phyloP scores from a whole-genome alignment of 2,329 filamentous ascomycete species.

The Colletotrichum tropicicola region DNA sequence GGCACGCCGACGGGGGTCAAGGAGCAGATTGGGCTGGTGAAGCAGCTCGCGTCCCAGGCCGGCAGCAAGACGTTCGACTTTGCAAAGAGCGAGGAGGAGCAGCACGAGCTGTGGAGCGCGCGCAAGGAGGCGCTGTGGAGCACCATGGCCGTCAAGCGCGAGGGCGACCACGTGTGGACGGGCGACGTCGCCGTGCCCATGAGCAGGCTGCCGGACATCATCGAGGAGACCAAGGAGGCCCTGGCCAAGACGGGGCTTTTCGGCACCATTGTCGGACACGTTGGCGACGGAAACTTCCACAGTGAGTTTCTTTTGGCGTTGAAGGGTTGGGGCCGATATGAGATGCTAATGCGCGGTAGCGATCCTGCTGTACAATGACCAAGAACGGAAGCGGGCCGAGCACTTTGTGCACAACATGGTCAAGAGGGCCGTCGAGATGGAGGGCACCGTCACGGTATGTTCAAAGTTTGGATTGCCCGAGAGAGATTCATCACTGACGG shows the following conservation, averaged over 20 bases:
- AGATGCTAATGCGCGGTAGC: conserved; percentile 42
- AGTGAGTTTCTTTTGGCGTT: conserved; percentile 42
- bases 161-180: conserved; percentile 81
- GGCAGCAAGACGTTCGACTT: conserved; percentile 81
- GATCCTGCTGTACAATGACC: conserved; percentile 69
- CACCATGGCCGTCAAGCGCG: conserved; percentile 73
- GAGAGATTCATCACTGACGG: background rate
- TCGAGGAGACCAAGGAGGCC: conserved; percentile 73
- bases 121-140: conserved; percentile 87
- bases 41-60: conserved; percentile 66
- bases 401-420: conserved; percentile 84
- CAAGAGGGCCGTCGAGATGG: conserved; percentile 83
- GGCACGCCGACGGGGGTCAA: conserved; percentile 77
- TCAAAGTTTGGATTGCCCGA: background rate
- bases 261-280: conserved; percentile 72
- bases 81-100: conserved; percentile 74
- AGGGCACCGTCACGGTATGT: conserved; percentile 80
- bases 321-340: conserved; percentile 15
- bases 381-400: conserved; percentile 73
- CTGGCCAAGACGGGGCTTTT: conserved; percentile 53
- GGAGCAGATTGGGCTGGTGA: conserved; percentile 78
- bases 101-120: conserved; percentile 82
- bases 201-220: conserved; percentile 75
- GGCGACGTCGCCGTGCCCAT: conserved; percentile 88
- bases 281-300: conserved; percentile 84